phyloP scores from a whole-genome alignment of 192 early-diverging fungal genomes.

The Rhizophagus clarus region DNA sequence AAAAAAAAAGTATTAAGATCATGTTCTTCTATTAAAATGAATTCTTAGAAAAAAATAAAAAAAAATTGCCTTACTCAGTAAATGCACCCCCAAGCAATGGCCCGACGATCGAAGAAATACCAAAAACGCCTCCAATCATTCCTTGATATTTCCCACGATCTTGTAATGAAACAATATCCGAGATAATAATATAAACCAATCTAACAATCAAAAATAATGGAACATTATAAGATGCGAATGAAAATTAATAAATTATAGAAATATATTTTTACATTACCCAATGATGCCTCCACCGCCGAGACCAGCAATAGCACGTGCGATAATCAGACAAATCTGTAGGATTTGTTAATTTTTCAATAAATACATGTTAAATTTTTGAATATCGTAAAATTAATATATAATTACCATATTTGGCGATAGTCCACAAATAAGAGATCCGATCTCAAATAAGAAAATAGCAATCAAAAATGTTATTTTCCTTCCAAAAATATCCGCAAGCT shows the following conservation, averaged over 20 bases:
- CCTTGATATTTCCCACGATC: constrained; percentile 89
- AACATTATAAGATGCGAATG: neutral
- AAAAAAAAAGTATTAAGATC: neutral
- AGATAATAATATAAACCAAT: constrained; percentile 78
- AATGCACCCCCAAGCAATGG: constrained; percentile 88
- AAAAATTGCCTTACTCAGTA: constrained; percentile 54
- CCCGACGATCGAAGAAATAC: constrained; percentile 75
- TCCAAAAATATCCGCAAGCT: constrained; percentile 91
- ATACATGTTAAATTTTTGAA: neutral
- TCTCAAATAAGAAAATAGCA: constrained; percentile 75
- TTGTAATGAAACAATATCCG: constrained; percentile 82
- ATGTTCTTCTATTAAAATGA: constrained; percentile 37
- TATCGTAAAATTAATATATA: neutral
- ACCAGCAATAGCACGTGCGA: neutral
- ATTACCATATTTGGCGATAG: constrained; percentile 61
- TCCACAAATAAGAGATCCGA: constrained; percentile 86
- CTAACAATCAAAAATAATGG: neutral
- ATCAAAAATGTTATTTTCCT: constrained; percentile 77
- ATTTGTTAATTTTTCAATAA: neutral
- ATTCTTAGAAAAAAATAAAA: neutral
- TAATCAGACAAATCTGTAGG: neutral
- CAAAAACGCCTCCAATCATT: constrained; percentile 80
- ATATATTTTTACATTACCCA: neutral
- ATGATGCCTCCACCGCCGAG: neutral
- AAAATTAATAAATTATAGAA: neutral